Percentiles rank a stretch among this genome's conserved stretches.
phyloP scores from a whole-genome alignment of 345 rosid species.

The Moringa oleifera region DNA sequence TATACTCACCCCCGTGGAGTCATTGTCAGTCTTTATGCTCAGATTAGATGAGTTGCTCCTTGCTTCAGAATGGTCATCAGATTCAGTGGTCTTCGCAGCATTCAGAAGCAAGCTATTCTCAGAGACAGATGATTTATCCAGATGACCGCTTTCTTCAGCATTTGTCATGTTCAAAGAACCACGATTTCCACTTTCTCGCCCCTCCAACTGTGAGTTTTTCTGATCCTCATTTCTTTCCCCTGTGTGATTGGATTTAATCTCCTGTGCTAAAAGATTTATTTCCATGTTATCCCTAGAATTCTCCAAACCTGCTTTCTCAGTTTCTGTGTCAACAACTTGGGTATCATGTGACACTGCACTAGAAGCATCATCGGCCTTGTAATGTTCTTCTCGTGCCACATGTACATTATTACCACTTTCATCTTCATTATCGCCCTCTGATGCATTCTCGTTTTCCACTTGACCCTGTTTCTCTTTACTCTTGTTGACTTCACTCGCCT shows the following conservation, averaged over 20 bases:
- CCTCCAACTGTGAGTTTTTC: conserved; percentile 23
- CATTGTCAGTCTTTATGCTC: conserved; percentile 25
- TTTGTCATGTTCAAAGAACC: conserved; percentile 15
- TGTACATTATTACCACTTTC: conserved; percentile 33
- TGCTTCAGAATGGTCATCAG: conserved; percentile 11
- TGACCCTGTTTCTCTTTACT: conserved; percentile 23
- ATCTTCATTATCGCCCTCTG: conserved; percentile 34
- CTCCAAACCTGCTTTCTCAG: conserved; percentile 30
- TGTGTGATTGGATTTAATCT: conserved; percentile 13
- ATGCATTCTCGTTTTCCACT: conserved; percentile 26
- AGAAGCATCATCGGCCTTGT: conserved; percentile 93
- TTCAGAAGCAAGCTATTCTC: conserved; percentile 13
- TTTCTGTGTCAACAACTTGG: conserved; percentile 30
- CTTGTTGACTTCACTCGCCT: conserved; percentile 1
- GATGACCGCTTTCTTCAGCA: conserved; percentile 28
- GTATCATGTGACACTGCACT: conserved; percentile 88
- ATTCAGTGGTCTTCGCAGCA: conserved; percentile 1
- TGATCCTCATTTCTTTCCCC: conserved; percentile 19
- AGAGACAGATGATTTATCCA: conserved; percentile 13
- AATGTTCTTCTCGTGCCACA: conserved; percentile 81
- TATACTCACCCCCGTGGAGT: conserved; percentile 18
- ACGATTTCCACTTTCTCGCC: conserved; percentile 23
- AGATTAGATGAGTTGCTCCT: conserved; percentile 23
- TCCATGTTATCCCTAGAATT: conserved; percentile 30
- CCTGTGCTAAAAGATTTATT: conserved; percentile 18